Evolutionary conservation across 176 grass and related monocot genomes (phyloP).

Genomic region (Themeda triandra): DNA sequence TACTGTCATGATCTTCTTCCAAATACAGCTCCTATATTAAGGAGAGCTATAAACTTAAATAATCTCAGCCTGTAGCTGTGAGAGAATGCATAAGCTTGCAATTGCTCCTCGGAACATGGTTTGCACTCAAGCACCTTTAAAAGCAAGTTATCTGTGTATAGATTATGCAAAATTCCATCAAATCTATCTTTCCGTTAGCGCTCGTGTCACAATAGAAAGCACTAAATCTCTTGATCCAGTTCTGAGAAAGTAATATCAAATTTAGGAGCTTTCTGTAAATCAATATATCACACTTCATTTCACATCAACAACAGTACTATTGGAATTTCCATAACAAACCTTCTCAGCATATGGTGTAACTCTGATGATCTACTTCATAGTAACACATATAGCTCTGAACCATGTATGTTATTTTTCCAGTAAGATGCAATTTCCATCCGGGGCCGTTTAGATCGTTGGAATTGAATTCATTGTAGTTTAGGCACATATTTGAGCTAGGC

Average conservation of each 20-base stretch:
- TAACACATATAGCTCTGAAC: background rate
- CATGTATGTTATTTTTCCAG: background rate
- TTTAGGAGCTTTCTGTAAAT: background rate
- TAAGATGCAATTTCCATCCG: background rate
- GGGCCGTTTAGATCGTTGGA: too few species aligned
- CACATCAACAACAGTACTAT: background rate
- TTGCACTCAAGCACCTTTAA: background rate
- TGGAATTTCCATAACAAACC: background rate
- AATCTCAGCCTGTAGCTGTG: background rate
- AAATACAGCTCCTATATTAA: background rate
- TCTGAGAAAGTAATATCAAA: background rate
- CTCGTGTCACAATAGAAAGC: background rate
- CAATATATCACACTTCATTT: background rate
- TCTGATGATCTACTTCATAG: background rate
- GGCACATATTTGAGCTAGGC: too few species aligned
- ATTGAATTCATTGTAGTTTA: too few species aligned
- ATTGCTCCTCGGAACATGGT: background rate
- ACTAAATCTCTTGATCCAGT: background rate
- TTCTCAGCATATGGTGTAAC: background rate
- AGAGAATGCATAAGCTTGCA: background rate
- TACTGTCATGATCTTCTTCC: background rate
- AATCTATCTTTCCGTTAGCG: background rate
- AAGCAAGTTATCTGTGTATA: background rate
- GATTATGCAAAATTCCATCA: background rate
- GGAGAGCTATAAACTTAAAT: background rate